Percentiles rank a stretch among this genome's conserved stretches.
Conservation (phyloP, 2,329 filamentous ascomycete genomes). For the Microascus cirrosus region DNA sequence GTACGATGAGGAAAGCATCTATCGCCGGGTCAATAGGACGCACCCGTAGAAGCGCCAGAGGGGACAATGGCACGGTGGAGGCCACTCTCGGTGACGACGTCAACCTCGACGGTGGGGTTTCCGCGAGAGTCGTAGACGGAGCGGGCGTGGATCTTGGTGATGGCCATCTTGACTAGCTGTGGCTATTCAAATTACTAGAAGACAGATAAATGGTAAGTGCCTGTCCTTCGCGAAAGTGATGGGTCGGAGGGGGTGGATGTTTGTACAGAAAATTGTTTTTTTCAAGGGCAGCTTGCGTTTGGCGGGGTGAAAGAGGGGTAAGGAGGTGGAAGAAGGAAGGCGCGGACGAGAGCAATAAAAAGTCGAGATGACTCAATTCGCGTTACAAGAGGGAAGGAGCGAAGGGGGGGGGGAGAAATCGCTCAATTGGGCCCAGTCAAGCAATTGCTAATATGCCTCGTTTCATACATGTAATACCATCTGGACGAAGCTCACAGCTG, state of each 20-base stretch:
- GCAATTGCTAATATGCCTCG: constrained; percentile 12
- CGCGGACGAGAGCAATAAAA: not conserved
- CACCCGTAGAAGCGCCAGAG: constrained; percentile 83
- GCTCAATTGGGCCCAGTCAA: constrained; percentile 2
- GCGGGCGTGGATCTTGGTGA: constrained; percentile 83
- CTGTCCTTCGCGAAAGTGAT: not conserved
- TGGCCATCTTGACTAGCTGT: constrained; percentile 57
- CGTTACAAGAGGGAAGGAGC: not conserved
- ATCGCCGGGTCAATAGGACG: constrained; percentile 18
- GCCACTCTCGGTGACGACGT: constrained; percentile 84
- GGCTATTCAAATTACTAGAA: not conserved
- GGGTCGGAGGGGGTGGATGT: not conserved
- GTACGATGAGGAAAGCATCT: constrained; percentile 1
- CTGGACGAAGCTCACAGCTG: not conserved
- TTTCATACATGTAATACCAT: constrained; percentile 1
- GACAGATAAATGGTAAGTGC: constrained; percentile 5
- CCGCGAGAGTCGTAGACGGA: constrained; percentile 97
- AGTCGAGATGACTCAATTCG: constrained; percentile 5
- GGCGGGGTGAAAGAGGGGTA: not conserved
- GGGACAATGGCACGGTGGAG: constrained; percentile 91
- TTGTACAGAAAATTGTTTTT: not conserved
- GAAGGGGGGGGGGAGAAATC: not conserved
- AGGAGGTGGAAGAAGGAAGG: not conserved
- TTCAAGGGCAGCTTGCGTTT: not conserved
- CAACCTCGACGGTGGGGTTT: constrained; percentile 97